A percentile compares a stretch with the other conserved stretches of the same genome.
Evolutionary conservation across 2,329 filamentous ascomycete species (phyloP).

Genomic region (Neophaeococcomyces mojaviensis): DNA sequence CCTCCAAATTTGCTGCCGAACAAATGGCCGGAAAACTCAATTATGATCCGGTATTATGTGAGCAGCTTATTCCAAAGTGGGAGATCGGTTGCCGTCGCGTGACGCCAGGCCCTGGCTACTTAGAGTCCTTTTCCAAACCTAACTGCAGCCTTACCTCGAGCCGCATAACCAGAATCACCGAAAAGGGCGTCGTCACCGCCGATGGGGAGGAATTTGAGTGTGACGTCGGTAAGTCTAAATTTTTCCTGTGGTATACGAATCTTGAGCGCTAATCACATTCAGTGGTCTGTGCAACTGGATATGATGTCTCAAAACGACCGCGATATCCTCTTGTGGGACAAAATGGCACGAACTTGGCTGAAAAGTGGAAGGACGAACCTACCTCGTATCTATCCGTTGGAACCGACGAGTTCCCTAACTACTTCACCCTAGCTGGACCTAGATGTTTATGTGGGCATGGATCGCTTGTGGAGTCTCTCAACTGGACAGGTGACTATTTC

Average conservation of each 20-base stretch:
- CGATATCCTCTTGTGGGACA: constrained; percentile 28
- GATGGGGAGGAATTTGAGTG: constrained; percentile 27
- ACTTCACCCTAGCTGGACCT: constrained; percentile 26
- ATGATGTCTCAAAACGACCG: constrained; percentile 27
- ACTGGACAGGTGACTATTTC: constrained; percentile 24
- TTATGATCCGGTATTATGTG: constrained; percentile 9
- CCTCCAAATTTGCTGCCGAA: constrained; percentile 1
- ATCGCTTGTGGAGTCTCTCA: constrained; percentile 13
- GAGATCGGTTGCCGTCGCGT: constrained; percentile 8
- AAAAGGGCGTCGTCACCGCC: constrained; percentile 25
- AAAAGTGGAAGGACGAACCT: constrained; percentile 24
- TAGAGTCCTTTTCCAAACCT: constrained; percentile 21
- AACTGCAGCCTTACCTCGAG: constrained; percentile 20
- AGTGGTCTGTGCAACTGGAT: constrained; percentile 31
- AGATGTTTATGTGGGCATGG: constrained; percentile 26
- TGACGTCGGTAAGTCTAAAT: constrained; percentile 20
- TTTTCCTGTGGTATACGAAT: too few species aligned
- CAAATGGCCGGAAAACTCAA: constrained; percentile 3
- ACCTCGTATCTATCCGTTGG: constrained; percentile 30
- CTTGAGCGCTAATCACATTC: too few species aligned
- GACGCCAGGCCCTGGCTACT: constrained; percentile 20
- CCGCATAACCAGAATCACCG: constrained; percentile 13
- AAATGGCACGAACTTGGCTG: constrained; percentile 23
- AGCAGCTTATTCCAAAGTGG: constrained; percentile 15
- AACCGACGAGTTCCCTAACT: constrained; percentile 26